Conservation (phyloP, 2,329 filamentous ascomycete genomes). For the Fusarium sulawesiense region DNA sequence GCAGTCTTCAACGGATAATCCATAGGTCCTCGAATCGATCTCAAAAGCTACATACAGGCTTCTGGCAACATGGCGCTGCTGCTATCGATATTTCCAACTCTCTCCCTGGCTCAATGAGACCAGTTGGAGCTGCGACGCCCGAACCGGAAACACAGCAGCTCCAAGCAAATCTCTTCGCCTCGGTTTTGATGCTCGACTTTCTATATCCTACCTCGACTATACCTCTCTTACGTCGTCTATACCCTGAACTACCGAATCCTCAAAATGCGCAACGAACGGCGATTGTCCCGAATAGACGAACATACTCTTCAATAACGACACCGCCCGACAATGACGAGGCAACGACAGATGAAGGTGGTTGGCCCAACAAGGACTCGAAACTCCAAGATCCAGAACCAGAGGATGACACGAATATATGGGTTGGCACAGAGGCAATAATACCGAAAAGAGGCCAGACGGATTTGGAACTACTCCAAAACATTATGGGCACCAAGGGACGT, state of each 20-base stretch:
- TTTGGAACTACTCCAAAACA: slow-evolving; percentile 13
- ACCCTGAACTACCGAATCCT: slow-evolving; percentile 45
- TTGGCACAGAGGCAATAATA: neutral
- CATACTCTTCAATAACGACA: slow-evolving; percentile 44
- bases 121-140: slow-evolving; percentile 31
- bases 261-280: slow-evolving; percentile 31
- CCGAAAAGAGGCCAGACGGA: neutral
- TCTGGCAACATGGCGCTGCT: slow-evolving; percentile 66
- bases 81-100: slow-evolving; percentile 60
- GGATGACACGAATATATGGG: neutral
- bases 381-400: neutral
- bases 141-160: slow-evolving; percentile 43
- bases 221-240: slow-evolving; percentile 56
- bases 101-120: slow-evolving; percentile 53
- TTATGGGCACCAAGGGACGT: slow-evolving; percentile 45
- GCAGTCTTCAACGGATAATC: slow-evolving; percentile 65
- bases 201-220: slow-evolving; percentile 62
- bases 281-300: slow-evolving; percentile 39
- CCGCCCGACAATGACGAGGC: slow-evolving; percentile 6
- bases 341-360: neutral
- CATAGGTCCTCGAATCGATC: slow-evolving; percentile 55
- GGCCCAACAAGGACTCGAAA: neutral
- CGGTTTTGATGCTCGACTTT: slow-evolving; percentile 66
- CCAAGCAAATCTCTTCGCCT: slow-evolving; percentile 55
- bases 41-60: slow-evolving; percentile 60